A percentile compares a stretch with the other conserved stretches of the same genome.
phyloP scores from a whole-genome alignment of 2,329 filamentous ascomycete genomes.

The Apiospora hydei region DNA sequence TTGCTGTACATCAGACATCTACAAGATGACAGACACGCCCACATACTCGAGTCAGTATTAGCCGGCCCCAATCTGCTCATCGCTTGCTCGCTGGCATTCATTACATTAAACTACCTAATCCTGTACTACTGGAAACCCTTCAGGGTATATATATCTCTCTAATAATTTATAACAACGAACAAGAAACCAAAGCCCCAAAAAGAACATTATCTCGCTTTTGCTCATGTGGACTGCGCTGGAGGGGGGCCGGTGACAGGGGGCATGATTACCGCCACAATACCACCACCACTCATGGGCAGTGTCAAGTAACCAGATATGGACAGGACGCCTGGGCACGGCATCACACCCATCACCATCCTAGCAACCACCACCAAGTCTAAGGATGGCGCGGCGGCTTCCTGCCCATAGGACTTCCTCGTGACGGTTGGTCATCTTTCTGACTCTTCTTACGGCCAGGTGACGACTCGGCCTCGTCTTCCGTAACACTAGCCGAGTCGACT shows the following conservation, averaged over 20 bases:
- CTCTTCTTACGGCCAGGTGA: neutral
- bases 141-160: slow-evolving; percentile 12
- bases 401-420: neutral
- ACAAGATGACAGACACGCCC: no score
- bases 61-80: neutral
- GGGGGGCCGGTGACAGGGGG: neutral
- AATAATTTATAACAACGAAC: neutral
- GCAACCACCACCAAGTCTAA: neutral
- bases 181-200: neutral
- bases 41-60: no score
- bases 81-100: slow-evolving; percentile 3
- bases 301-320: neutral
- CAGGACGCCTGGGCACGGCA: neutral
- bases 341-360: neutral
- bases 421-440: neutral
- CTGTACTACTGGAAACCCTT: slow-evolving; percentile 1
- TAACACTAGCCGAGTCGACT: slow-evolving; percentile 20
- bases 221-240: neutral
- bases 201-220: neutral
- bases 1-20: no score
- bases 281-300: neutral
- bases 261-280: neutral
- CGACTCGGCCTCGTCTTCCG: slow-evolving; percentile 21
- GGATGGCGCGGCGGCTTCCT: slow-evolving; percentile 10
- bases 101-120: slow-evolving; percentile 20